These are phyloP conservation scores for Wallacemonas sp. DNA, from an alignment of 208 protist species.

Conservation along the genomic window DNA sequence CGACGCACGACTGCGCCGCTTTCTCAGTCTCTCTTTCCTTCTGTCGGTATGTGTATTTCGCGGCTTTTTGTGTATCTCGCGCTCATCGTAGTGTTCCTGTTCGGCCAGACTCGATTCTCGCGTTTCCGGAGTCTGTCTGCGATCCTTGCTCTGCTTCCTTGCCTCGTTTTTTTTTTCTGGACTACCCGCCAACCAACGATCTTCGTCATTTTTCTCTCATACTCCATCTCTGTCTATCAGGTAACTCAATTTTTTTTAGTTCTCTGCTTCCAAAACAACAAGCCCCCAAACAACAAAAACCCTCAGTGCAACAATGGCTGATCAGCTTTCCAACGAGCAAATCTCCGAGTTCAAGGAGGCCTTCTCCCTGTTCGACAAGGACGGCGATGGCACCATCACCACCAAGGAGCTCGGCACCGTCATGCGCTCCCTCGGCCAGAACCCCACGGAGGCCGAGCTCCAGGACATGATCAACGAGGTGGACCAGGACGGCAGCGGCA, in stretches of 20 bases:
- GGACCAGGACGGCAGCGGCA: conserved; percentile 93
- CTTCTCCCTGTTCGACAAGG: conserved; percentile 98
- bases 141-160: no score
- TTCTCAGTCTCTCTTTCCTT: no score
- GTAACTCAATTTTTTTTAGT: not conserved
- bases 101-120: no score
- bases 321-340: conserved; percentile 97
- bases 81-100: no score
- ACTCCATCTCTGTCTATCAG: not conserved
- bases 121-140: no score
- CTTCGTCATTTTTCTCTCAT: no score
- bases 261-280: not conserved
- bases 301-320: conserved; percentile 40
- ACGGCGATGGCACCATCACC: conserved; percentile 98
- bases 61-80: no score
- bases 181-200: no score
- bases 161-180: no score
- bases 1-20: no score
- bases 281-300: not conserved
- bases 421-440: conserved; percentile 99
- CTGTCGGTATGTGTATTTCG: no score
- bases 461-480: conserved; percentile 98
- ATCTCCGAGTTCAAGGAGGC: conserved; percentile 99
- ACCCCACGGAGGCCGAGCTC: conserved; percentile 94
- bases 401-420: conserved; percentile 99